These are phyloP conservation scores for Eucalyptus cloeziana DNA, from an alignment of 345 rosid genomes.

Conservation along the genomic window DNA sequence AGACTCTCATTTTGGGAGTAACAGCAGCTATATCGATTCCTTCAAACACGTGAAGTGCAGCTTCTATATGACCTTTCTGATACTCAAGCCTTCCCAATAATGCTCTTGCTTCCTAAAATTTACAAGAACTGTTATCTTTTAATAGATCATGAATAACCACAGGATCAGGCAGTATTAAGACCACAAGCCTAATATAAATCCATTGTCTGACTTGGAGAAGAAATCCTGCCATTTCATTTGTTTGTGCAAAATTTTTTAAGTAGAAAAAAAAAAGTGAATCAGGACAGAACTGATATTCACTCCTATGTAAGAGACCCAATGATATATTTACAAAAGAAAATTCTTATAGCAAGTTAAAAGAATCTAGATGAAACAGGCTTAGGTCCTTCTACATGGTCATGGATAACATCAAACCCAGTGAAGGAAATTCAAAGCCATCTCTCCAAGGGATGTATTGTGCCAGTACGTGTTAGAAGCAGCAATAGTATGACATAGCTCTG, in stretches of 20 bases:
- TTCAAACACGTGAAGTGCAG: conserved; percentile 63
- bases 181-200: background rate
- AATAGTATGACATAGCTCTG: background rate
- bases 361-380: background rate
- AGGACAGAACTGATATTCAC: background rate
- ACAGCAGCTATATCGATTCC: conserved; percentile 50
- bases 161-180: background rate
- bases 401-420: background rate
- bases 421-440: background rate
- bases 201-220: background rate
- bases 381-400: background rate
- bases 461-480: background rate
- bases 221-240: background rate
- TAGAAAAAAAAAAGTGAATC: background rate
- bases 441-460: background rate
- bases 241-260: background rate
- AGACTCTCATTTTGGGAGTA: conserved; percentile 35
- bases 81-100: conserved; percentile 62
- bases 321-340: background rate
- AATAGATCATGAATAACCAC: background rate
- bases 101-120: conserved; percentile 67
- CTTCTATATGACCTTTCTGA: conserved; percentile 60
- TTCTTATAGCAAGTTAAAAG: background rate
- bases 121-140: background rate
- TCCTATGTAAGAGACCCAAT: background rate